Percentiles rank a stretch among this genome's conserved stretches.
phyloP scores from a whole-genome alignment of 2,329 filamentous ascomycete species.

The Zymoseptoria tritici region DNA sequence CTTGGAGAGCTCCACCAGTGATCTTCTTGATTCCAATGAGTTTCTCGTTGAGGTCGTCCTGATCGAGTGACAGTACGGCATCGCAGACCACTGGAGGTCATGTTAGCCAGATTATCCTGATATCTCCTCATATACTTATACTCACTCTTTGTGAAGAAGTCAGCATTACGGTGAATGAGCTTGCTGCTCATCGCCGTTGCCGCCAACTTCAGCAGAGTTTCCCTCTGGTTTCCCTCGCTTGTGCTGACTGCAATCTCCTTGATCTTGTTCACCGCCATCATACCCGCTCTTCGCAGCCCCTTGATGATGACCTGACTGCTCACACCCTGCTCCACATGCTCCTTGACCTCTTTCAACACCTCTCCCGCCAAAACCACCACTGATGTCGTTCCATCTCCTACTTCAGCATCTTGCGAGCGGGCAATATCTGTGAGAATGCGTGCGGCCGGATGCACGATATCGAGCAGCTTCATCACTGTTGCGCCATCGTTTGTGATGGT shows the following conservation, averaged over 20 bases:
- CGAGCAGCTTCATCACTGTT: constrained; percentile 99
- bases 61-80: constrained; percentile 88
- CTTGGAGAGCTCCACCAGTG: constrained; percentile 88
- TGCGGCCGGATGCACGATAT: constrained; percentile 95
- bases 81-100: constrained; percentile 78
- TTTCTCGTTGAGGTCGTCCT: constrained; percentile 95
- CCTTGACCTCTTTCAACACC: constrained; percentile 93
- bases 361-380: constrained; percentile 97
- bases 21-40: constrained; percentile 98
- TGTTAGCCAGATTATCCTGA: constrained; percentile 23
- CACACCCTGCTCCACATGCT: constrained; percentile 92
- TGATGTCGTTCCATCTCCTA: constrained; percentile 94
- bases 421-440: constrained; percentile 97
- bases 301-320: constrained; percentile 98
- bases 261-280: constrained; percentile 95
- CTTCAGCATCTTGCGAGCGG: constrained; percentile 96
- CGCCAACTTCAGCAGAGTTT: constrained; percentile 82
- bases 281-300: constrained; percentile 77
- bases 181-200: constrained; percentile 99
- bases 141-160: constrained; percentile 95
- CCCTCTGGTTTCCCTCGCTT: constrained; percentile 71
- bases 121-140: constrained; percentile 14
- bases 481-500: constrained; percentile 99
- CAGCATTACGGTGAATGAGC: constrained; percentile 92
- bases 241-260: constrained; percentile 93